Base-by-base conservation (phyloP, 139 green algal genomes). In the Zygnema circumcarinatum region DNA sequence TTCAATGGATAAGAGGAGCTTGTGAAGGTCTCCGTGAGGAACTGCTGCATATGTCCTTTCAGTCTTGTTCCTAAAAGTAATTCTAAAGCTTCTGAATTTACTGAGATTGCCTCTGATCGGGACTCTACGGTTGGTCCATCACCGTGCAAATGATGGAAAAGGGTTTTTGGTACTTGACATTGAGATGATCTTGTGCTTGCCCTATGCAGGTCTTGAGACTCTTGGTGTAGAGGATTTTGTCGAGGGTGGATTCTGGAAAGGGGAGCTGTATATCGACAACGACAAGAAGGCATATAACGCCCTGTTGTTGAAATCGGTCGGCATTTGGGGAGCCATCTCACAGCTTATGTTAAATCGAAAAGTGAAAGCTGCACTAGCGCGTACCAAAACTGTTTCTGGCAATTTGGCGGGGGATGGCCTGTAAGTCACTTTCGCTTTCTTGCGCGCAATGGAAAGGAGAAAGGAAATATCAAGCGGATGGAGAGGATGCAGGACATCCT, bases 191-290 rank as follows among this genome's bases (percentile, higher is more conserved):
- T 62, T 62, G 47, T 7, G 16, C 16, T 62, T 62, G 16, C 7
- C 47, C 7, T 25, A 25, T 7, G 2, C 81, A 87, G 81, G 85
- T 0, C 78, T 89, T 29, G 85, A 90, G 56, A 35, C 32, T 40
- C 38, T 90, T 11, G 85, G 79, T 1, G 1, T 90, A 36, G 85
- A 88, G 7, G 85, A 90, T 35, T 90, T 90, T 68, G 78, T 90
- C 33, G 80, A 67, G 32, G 79, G 79, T 21, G 38, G 41, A 11
- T 90, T 79, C 41, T 90, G 85, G 85, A 31, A 67, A 31, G 85
- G 85, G 22, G 85, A 90, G 38, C 22, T 90, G 36, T 90, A 89
- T 29, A 56, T 90, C 1, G 85, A 90, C 25, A 38, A 89, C 33
- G 79, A 36, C 1, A 90, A 90, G 85, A 53, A 86, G 39, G 83